phyloP scores from a whole-genome alignment of 352 stramenopile species.

The Nothophytophthora sp. region DNA sequence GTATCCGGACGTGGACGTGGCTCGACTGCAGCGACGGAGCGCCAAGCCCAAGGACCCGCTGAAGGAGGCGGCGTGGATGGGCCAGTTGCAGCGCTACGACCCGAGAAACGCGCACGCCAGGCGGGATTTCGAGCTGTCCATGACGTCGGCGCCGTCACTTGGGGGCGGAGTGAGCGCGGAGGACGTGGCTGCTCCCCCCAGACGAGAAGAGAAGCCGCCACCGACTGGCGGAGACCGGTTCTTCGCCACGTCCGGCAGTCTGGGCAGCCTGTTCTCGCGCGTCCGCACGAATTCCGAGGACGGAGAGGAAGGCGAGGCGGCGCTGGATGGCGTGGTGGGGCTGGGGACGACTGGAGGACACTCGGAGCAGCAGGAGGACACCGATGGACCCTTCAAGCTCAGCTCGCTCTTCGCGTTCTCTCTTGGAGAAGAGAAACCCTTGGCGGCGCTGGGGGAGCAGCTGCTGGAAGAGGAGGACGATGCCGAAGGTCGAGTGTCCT shows the following conservation, averaged over 20 bases:
- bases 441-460: slow-evolving; percentile 48
- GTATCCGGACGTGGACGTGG: slow-evolving; percentile 72
- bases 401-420: slow-evolving; percentile 72
- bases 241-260: slow-evolving; percentile 56
- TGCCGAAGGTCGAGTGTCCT: background rate
- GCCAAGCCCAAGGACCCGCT: slow-evolving; percentile 58
- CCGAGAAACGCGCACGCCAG: slow-evolving; percentile 42
- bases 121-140: slow-evolving; percentile 54
- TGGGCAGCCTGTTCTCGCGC: slow-evolving; percentile 73
- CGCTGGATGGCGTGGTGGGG: slow-evolving; percentile 69
- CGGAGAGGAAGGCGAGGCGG: slow-evolving; percentile 69
- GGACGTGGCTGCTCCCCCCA: slow-evolving; percentile 5
- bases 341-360: slow-evolving; percentile 11
- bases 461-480: slow-evolving; percentile 51
- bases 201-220: slow-evolving; percentile 48
- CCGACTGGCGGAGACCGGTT: slow-evolving; percentile 67
- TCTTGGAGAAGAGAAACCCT: slow-evolving; percentile 44
- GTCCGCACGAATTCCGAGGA: slow-evolving; percentile 87
- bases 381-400: slow-evolving; percentile 56
- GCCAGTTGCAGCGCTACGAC: slow-evolving; percentile 70
- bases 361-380: slow-evolving; percentile 1
- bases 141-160: slow-evolving; percentile 19
- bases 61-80: slow-evolving; percentile 83
- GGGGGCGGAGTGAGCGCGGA: slow-evolving; percentile 21
- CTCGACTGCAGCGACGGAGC: slow-evolving; percentile 52